These are phyloP conservation scores for Backusella sp. DNA, from an alignment of 192 early-diverging fungal species.

Conservation along the genomic window DNA sequence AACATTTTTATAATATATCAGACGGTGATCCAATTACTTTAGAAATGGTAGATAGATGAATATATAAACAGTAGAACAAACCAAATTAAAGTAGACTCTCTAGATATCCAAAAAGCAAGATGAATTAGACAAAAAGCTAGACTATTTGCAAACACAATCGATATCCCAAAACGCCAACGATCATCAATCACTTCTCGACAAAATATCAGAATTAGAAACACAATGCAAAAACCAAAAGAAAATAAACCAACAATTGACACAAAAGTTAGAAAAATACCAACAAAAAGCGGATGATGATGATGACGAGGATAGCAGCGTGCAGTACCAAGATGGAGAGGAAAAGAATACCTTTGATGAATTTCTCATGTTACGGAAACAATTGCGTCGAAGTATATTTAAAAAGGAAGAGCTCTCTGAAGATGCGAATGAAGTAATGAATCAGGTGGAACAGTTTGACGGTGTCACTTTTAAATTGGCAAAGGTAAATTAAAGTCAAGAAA, in stretches of 20 bases:
- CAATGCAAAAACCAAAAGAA: neutral
- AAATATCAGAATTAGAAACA: neutral
- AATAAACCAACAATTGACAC: neutral
- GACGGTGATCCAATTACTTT: neutral
- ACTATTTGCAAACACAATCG: neutral
- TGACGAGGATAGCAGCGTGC: neutral
- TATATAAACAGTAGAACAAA: neutral
- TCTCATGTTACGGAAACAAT: constrained; percentile 20
- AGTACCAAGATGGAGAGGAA: neutral
- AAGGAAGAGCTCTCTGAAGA: constrained; percentile 19
- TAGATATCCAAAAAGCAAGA: neutral
- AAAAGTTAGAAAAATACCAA: neutral
- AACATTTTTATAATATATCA: neutral
- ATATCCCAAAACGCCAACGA: neutral
- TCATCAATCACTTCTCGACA: neutral
- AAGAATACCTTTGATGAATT: constrained; percentile 14
- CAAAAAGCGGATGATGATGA: neutral
- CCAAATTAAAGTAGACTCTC: neutral
- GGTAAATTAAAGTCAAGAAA: constrained; percentile 5
- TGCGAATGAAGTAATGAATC: constrained; percentile 23
- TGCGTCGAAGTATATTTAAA: constrained; percentile 29
- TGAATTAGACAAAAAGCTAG: neutral
- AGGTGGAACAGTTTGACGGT: constrained; percentile 30
- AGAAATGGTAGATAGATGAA: neutral
- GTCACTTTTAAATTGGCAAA: constrained; percentile 38